Evolutionary conservation across 2,329 filamentous ascomycete species (phyloP), one percentile per base, ranked within the genome.

Genomic region (Beauveria pseudobassiana): DNA sequence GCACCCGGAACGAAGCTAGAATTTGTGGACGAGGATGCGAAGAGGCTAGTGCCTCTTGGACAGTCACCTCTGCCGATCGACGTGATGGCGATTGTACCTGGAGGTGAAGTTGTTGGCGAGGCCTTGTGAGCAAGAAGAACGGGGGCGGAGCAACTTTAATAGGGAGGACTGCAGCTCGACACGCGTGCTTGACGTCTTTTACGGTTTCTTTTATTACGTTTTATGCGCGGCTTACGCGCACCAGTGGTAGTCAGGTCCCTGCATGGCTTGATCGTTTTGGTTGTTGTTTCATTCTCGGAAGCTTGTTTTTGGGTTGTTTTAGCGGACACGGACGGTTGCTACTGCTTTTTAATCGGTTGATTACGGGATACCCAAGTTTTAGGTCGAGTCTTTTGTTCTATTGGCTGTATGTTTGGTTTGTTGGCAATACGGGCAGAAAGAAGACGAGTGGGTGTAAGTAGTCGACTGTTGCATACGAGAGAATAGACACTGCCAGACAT

Each of bases 1-100:
- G 78, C 80, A 5, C 74, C 71, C 48, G 80, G 79, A 50, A 73
- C 75, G 48, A 81, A 79, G 69, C 65, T 71, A 42, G 75, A 75
- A 45, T 66, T 68, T 12, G 64, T 74, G 56, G 67, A 68, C 46
- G 74, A 78, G 65, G 67, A 71, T 30, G 61, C 69, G 8, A 69
- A 71, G 45, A 69, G 70, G 22, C 65, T 77, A n/a, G 75, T 80
- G 64, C 74, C 76, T 4, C 66, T 78, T 28, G 71, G 73, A 59
- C 73, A 73, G 63, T 75, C 72, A 49, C 73, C 75, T n/a, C 72
- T 68, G 52, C 72, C 68, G 9, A 66, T 63, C 1, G 59, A 63
- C 2, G 66, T 67, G 28, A 40, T 30, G 12, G 16, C 53, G 12
- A 24, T 5, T n/a, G 55, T 58, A 4, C 20, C 53, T 18, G 43